These are phyloP conservation scores for Rhododendron simsii DNA, from an alignment of 148 eudicot genomes.

Conservation along the genomic window DNA sequence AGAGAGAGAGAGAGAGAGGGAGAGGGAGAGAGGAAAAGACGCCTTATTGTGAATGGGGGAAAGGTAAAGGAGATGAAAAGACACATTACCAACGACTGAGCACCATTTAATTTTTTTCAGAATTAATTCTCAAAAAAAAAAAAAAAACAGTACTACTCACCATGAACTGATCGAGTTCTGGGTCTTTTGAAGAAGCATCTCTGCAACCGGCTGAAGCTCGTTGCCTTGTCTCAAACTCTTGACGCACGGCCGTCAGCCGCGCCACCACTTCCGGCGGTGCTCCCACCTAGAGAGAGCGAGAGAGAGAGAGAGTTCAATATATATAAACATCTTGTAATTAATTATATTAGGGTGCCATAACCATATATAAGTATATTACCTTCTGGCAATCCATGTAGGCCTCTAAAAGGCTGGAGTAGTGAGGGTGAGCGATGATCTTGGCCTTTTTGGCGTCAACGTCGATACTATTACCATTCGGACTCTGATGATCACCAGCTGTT, in stretches of 20 bases:
- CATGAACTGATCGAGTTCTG: constrained; percentile 97
- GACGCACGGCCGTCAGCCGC: constrained; percentile 56
- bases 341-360: too few species aligned
- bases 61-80: neutral
- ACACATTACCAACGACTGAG: neutral
- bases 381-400: constrained; percentile 94
- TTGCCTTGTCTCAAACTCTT: constrained; percentile 70
- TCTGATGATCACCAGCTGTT: constrained; percentile 8
- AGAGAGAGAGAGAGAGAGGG: too few species aligned
- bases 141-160: constrained; percentile 17
- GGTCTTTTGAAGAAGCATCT: constrained; percentile 62
- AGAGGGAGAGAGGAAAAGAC: neutral
- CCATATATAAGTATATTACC: constrained; percentile 20
- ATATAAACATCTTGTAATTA: too few species aligned
- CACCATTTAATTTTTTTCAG: neutral
- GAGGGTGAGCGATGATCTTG: constrained; percentile 89
- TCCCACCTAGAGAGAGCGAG: constrained; percentile 50
- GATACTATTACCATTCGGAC: neutral
- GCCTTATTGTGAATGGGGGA: neutral
- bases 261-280: constrained; percentile 92
- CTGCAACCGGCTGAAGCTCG: constrained; percentile 41
- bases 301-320: neutral
- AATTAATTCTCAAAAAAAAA: neutral
- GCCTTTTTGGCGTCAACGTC: constrained; percentile 68
- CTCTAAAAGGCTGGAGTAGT: constrained; percentile 77